phyloP scores from a whole-genome alignment of 2,329 filamentous ascomycete species.

The Penicillium sp. region DNA sequence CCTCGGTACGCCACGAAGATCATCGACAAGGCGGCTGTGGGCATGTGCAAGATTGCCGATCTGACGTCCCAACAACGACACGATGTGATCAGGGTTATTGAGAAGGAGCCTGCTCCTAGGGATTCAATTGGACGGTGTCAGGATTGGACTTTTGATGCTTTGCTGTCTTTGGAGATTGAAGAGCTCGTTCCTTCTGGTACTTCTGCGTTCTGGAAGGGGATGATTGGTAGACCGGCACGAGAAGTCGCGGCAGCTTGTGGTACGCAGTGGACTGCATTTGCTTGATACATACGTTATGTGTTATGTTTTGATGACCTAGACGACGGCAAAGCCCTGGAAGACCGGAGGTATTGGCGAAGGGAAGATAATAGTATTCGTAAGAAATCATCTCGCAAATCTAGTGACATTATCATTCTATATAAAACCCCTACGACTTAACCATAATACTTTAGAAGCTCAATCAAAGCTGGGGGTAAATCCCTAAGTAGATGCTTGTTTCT shows the following conservation, averaged over 20 bases:
- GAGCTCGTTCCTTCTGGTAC: slow-evolving; percentile 21
- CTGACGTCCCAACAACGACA: slow-evolving; percentile 14
- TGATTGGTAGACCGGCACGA: slow-evolving; percentile 15
- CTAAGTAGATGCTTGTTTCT: background rate
- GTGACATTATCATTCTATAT: background rate
- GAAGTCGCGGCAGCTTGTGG: slow-evolving; percentile 11
- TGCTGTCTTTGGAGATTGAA: slow-evolving; percentile 22
- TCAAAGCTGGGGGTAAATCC: background rate
- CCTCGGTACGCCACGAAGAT: slow-evolving; percentile 16
- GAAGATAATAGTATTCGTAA: background rate
- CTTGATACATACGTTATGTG: background rate
- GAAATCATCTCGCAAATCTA: background rate
- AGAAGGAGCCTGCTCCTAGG: slow-evolving; percentile 14
- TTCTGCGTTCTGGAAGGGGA: slow-evolving; percentile 20
- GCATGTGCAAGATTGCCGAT: slow-evolving; percentile 16
- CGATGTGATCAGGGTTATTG: slow-evolving; percentile 16
- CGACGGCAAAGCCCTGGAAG: no score
- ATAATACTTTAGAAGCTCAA: background rate
- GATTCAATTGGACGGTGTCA: slow-evolving; percentile 19
- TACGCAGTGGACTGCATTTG: slow-evolving; percentile 9
- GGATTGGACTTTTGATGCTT: slow-evolving; percentile 21
- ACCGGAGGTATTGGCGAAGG: background rate
- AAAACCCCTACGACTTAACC: background rate
- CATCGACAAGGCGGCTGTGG: slow-evolving; percentile 18
- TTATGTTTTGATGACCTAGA: background rate